Base-by-base conservation (phyloP, 257 asterid genomes). In the Przewalskia tangutica region DNA sequence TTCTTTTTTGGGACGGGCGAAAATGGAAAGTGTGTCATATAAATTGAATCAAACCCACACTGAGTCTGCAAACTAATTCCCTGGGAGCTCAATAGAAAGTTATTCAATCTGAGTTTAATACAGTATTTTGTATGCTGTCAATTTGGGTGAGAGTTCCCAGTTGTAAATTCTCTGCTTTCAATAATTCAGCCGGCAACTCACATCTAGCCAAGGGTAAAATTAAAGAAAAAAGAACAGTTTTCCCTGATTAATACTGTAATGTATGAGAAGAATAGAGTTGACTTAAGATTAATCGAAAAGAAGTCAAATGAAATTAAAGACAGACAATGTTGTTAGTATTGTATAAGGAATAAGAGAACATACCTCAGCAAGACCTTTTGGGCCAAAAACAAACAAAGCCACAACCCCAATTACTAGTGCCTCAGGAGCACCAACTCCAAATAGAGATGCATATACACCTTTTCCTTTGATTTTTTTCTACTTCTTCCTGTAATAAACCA, bases 321-420 rank as follows among this genome's bases (percentile, higher is more conserved):
- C 13, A 59, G 13, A 18, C n/a, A 18, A 59, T n/a, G n/a, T n/a
- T n/a, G n/a, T n/a, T n/a, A n/a, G n/a, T n/a, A n/a, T n/a, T n/a
- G n/a, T n/a, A n/a, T n/a, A n/a, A n/a, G n/a, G n/a, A n/a, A n/a
- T n/a, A n/a, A n/a, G n/a, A n/a, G n/a, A n/a, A n/a, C n/a, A n/a
- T n/a, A 95, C 99, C 97, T 95, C 99, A 76, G 99, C 99, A 85
- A 95, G 99, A 86, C 99, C 93, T 87, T 95, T 63, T 90, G 91
- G 99, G 53, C 99, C 99, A 87, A 95, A 95, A 44, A 95, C 99
- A 81, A 95, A 83, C 87, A 95, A 88, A 85, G 99, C 99, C 63
- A 94, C 99, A 14, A 94, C 99, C 32, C 99, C 99, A 85, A 94
- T 93, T 44, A 95, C 99, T 86, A 94, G 86, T 83, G 90, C 91